Evolutionary conservation across 2,329 filamentous ascomycete species (phyloP).

Genomic region (Fusarium virguliforme): DNA sequence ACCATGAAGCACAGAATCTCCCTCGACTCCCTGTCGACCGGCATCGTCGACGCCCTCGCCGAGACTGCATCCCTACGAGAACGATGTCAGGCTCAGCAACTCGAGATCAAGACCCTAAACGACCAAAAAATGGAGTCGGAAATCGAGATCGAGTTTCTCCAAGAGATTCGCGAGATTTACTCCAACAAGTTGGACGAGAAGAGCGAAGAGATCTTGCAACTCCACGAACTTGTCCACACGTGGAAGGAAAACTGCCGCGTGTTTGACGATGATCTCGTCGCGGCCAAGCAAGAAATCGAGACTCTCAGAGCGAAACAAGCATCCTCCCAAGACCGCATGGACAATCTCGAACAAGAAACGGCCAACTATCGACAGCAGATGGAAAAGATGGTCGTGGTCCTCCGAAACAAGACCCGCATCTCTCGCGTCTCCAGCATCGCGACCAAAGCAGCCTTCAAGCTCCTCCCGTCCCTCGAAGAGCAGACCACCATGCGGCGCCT

Average conservation of each 20-base stretch:
- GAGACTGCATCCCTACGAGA: background rate
- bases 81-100: constrained; percentile 1
- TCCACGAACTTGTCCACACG: background rate
- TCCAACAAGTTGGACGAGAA: constrained; percentile 11
- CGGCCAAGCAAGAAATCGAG: background rate
- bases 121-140: background rate
- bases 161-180: background rate
- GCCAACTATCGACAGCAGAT: background rate
- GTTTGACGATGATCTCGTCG: background rate
- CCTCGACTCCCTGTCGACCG: background rate
- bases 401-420: constrained; percentile 13
- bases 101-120: constrained; percentile 16
- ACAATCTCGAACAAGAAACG: background rate
- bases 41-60: background rate
- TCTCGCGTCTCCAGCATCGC: constrained; percentile 20
- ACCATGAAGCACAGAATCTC: constrained; percentile 1
- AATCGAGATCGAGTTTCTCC: constrained; percentile 4
- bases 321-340: background rate
- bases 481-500: background rate
- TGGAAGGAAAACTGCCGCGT: constrained; percentile 11
- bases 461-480: constrained; percentile 12
- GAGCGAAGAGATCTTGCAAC: background rate
- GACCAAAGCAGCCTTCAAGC: constrained; percentile 22
- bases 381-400: constrained; percentile 9
- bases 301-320: background rate